A percentile compares a stretch with the other conserved stretches of the same genome.
These are phyloP conservation scores for Metschnikowia lunata DNA, from an alignment of 805 yeast genomes.

Conservation along the genomic window DNA sequence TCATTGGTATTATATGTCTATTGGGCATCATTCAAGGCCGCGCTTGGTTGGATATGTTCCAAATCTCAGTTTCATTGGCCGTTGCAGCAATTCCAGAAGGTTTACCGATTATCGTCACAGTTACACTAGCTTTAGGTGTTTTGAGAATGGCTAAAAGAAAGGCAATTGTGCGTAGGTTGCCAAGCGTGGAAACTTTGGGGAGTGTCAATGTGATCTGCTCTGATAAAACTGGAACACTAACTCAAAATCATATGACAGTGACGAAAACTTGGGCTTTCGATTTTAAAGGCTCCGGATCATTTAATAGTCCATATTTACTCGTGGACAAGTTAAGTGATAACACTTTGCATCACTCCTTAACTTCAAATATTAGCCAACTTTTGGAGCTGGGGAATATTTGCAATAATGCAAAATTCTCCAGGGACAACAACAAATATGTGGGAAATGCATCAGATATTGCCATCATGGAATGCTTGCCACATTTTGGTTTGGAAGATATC, in stretches of 20 bases:
- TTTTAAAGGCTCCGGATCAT: slow-evolving; percentile 36
- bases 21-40: slow-evolving; percentile 91
- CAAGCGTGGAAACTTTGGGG: slow-evolving; percentile 93
- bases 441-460: slow-evolving; percentile 98
- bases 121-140: slow-evolving; percentile 93
- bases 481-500: slow-evolving; percentile 67
- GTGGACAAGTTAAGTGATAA: slow-evolving; percentile 46
- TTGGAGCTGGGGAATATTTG: slow-evolving; percentile 68
- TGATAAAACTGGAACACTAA: slow-evolving; percentile 87
- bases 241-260: slow-evolving; percentile 89
- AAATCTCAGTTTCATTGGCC: slow-evolving; percentile 92
- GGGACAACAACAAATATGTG: slow-evolving; percentile 62
- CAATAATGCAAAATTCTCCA: slow-evolving; percentile 68
- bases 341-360: slow-evolving; percentile 40
- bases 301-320: slow-evolving; percentile 38
- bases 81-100: slow-evolving; percentile 99
- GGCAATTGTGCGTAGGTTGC: slow-evolving; percentile 91
- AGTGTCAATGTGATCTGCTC: slow-evolving; percentile 91
- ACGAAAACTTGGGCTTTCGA: slow-evolving; percentile 78
- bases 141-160: slow-evolving; percentile 91
- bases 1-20: slow-evolving; percentile 87
- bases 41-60: slow-evolving; percentile 96
- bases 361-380: slow-evolving; percentile 51
- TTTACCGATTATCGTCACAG: slow-evolving; percentile 95
- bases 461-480: slow-evolving; percentile 64